phyloP scores from a whole-genome alignment of 805 yeast genomes.

The Metschnikowia lachancei region DNA sequence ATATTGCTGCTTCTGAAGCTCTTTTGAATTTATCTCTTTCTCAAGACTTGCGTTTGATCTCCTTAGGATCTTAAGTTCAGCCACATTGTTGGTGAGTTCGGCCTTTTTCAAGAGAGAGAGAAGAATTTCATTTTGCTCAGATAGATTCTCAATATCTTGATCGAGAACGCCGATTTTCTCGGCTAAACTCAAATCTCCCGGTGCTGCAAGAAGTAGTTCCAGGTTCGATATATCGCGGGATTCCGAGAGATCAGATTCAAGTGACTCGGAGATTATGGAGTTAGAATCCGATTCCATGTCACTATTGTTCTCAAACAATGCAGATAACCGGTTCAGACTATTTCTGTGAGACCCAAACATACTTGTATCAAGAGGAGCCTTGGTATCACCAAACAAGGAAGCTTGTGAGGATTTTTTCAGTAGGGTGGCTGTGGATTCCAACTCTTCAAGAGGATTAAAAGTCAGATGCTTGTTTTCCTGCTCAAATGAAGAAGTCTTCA shows the following conservation, averaged over 20 bases:
- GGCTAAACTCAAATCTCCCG: constrained; percentile 62
- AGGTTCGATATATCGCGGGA: constrained; percentile 17
- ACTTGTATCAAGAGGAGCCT: not conserved
- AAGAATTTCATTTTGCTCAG: constrained; percentile 61
- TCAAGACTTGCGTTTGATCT: constrained; percentile 67
- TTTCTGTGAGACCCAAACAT: constrained; percentile 5
- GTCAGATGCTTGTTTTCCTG: constrained; percentile 1
- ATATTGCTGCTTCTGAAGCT: constrained; percentile 73
- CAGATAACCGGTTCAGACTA: constrained; percentile 23
- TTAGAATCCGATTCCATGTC: constrained; percentile 36
- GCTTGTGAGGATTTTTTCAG: constrained; percentile 6
- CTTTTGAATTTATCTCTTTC: constrained; percentile 71
- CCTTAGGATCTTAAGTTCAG: constrained; percentile 63
- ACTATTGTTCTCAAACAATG: constrained; percentile 36
- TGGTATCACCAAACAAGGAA: constrained; percentile 12
- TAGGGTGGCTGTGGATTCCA: not conserved
- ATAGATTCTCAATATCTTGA: constrained; percentile 54
- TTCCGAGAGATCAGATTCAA: constrained; percentile 12
- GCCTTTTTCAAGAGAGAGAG: constrained; percentile 75
- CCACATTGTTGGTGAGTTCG: constrained; percentile 72
- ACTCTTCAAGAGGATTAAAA: constrained; percentile 1
- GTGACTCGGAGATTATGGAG: constrained; percentile 26
- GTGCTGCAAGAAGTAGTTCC: constrained; percentile 56
- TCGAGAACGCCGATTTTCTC: constrained; percentile 64
- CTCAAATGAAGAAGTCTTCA: constrained; percentile 27